Base-by-base conservation (phyloP, 108 stramenopile genomes). In the Fistulifera solaris region DNA sequence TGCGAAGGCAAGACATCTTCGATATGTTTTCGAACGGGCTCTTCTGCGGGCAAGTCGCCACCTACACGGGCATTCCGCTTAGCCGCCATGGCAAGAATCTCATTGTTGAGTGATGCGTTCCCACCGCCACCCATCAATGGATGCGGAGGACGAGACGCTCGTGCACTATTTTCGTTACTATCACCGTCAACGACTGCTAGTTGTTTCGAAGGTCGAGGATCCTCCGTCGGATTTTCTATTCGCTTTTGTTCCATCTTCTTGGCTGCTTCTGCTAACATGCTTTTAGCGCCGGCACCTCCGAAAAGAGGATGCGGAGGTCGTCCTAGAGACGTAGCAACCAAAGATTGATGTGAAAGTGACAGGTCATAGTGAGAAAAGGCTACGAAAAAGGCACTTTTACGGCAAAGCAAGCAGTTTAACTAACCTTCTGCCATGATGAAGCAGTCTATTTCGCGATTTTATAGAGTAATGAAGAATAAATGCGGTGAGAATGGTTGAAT, bases 31-130 rank as follows among this genome's bases (percentile, higher is more conserved):
- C 8, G 31, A n/a, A 35, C 31, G 31, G 31, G 31, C 31, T 35
- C 31, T 46, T 46, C 19, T 22, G 44, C 3, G 17, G 44, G 6
- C 6, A 5, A 18, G 44, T 46, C 10, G 44, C 5, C 11, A 18
- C 21, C 11, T 5, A 10, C 31, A 1, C 35, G n/a, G 2, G 14
- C 38, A 21, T 54, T 54, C 15, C 53, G 53, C 38, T 54, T 28
- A 8, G 53, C 53, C 38, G 53, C 53, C 35, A 27, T 54, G 53
- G 53, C 53, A 18, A 39, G 12, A 54, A 54, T 54, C 8, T 23
- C 38, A n/a, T 27, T 35, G 27, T 54, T 54, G n/a, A 54, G 35
- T 27, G 31, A 27, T 10, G n/a, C 8, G 3, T 54, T 31, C 5
- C 38, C 53, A 27, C 23, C 53, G 35, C 53, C 28, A 13, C 53